Base-by-base conservation (phyloP, 768 basidiomycete species). In the Leucocoprinus leucothites region DNA sequence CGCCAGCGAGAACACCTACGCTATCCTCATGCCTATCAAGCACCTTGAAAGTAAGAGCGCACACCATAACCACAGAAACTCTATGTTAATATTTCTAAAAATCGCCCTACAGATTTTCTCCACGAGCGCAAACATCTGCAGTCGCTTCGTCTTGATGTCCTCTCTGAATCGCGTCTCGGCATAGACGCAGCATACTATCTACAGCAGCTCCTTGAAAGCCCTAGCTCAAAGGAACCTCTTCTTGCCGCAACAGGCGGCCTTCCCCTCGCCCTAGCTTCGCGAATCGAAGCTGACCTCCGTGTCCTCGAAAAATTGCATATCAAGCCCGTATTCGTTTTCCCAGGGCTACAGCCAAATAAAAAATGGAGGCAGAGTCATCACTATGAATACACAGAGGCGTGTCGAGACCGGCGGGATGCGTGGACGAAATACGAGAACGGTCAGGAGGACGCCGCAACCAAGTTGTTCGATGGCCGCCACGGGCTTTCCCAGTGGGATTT, bases 251-350 rank as follows among this genome's bases (percentile, higher is more conserved):
- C 95, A 1, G 97, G 97, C 18, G 97, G 97, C 36, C 82, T 95
- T 16, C 97, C 96, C 1, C 81, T 98, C 55, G 88, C 92, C 45
- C 80, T 99, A 53, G 87, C 86, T 21, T 79, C 82, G 62, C 87
- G 91, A 60, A 92, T 99, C 68, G 95, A 98, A 73, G 78, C 85
- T 36, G 95, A 99, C 77, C 78, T 98, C 44, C 89, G 95, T 46
- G 76, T 82, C 13, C 86, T 98, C 66, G 94, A 97, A 78, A 88
- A 87, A 72, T 77, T 91, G 31, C 86, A 82, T 61, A 98, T 99
- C 79, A 97, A 96, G 68, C 97, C 97, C 19, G 93, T 99, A n/a
- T 96, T 99, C 64, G 92, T 99, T 48, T 98, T 98, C 71, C 85
- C 91, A 14, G 97, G 97, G 3, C 77, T 99, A 28, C 75, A 84